Conservation (phyloP, 148 eudicot species). For the Vaccinium darrowii region DNA sequence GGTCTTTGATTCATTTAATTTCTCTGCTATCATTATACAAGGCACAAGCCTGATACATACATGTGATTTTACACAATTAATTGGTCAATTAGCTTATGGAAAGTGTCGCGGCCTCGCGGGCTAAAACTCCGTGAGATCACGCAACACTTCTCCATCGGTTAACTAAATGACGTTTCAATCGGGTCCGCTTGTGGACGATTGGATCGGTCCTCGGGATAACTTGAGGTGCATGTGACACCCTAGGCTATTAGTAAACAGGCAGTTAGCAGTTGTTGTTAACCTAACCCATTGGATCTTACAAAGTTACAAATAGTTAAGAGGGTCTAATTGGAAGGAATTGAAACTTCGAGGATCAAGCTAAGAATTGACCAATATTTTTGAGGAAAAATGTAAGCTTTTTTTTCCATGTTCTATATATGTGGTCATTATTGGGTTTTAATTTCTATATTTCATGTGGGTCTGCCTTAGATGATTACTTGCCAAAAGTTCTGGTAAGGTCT, state of each 20-base stretch:
- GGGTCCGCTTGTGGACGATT: background rate
- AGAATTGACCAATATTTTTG: background rate
- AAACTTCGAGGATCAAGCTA: background rate
- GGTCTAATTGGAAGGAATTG: background rate
- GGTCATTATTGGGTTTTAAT: conserved; percentile 6
- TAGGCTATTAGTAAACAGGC: background rate
- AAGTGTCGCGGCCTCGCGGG: background rate
- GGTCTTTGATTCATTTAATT: background rate
- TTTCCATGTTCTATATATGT: conserved; percentile 4
- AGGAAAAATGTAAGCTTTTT: background rate
- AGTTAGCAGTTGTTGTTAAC: background rate
- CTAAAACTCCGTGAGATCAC: background rate
- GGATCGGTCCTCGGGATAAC: background rate
- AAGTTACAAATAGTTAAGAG: too few species aligned
- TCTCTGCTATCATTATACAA: background rate
- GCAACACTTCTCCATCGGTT: background rate
- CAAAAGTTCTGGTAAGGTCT: conserved; percentile 19
- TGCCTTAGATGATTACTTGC: conserved; percentile 31
- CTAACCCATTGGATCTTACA: too few species aligned
- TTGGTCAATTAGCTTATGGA: background rate
- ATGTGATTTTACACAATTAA: background rate
- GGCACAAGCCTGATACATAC: background rate
- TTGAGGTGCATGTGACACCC: background rate
- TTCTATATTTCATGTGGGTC: conserved; percentile 21
- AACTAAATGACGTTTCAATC: background rate